Evolutionary conservation across 2,329 filamentous ascomycete species (phyloP), one percentile per base, ranked within the genome.

Genomic region (Fusarium mexicanum): DNA sequence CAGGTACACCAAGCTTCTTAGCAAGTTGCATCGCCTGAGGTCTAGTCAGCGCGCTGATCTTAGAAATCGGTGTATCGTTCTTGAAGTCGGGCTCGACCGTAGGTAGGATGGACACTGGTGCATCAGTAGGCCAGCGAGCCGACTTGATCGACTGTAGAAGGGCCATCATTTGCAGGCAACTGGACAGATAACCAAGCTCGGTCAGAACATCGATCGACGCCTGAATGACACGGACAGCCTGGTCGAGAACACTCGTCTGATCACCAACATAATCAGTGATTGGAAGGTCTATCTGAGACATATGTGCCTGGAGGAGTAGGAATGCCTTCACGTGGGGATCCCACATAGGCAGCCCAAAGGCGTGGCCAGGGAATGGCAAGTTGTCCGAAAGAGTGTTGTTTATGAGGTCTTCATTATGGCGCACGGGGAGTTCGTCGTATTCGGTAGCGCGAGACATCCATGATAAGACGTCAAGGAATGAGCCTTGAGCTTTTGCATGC

Each of bases 251-350:
- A 61, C 90, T 92, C 17, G 90, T 92, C 83, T 97, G 94, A 82
- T 99, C 96, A 77, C 96, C 96, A 6, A 99, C 95, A 80, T 99
- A 99, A 87, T 99, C 96, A 2, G 94, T 92, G 66, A 99, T 98
- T 8, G 97, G 97, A 8, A 99, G 90, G 62, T 96, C 91, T 75
- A 98, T 92, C 65, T 96, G 93, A 26, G 93, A 94, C 90, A 99
- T 97, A 83, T 98, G 95, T 2, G 96, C 95, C 83, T 99, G 97
- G 0, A 99, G 88, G 4, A 99, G 88, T 43, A 99, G 85, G 85
- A 98, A 98, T 0, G 96, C 91, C 83, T 99, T 99, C 80, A 98
- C 94, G 80, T 99, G 96, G 0, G 96, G 96, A 84, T 99, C 96
- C 96, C 96, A 99, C 91, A 99, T 93, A 4, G 96, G 96, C 46